Base-by-base conservation (phyloP, 176 grass and related monocot genomes). In the Zizania latifolia region DNA sequence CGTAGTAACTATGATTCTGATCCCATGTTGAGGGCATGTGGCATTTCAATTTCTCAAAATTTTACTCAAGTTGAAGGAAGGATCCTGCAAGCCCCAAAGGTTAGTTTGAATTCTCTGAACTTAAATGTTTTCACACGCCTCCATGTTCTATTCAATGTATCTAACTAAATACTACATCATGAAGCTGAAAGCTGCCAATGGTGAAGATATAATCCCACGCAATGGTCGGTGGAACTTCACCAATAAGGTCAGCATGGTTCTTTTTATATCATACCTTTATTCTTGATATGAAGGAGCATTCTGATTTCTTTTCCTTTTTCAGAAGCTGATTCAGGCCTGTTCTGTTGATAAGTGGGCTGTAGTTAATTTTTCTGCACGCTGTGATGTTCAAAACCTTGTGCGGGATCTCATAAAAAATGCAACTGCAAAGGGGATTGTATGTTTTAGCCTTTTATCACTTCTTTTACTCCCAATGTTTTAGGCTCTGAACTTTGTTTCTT, bases 151-250 rank as follows among this genome's bases (percentile, higher is more conserved):
- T 16, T 10, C 29, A 50, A 80, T 71, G 11, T 10, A 37, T 86
- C 11, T 70, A 75, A 76, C 4, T 35, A 39, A 58, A 35, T 77
- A 10, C 60, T 21, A 51, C 60, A 39, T 72, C 35, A 17, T 72
- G 26, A 78, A 97, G 94, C 61, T 97, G 29, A 97, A 77, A 83
- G 66, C 83, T 8, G 75, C 81, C 19, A 93, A 88, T 14, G 81
- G 84, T 35, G 93, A 93, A 28, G 84, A 93, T 74, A 81, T 98
- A 62, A 23, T 76, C 0, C 21, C 91, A 35, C 75, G 81, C n/a
- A 90, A 83, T 72, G 94, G 94, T 10, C 60, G 84, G 19, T 98
- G 94, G 94, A 93, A 98, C 68, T 91, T 98, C 39, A 89, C 65
- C 23, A 77, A 93, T 23, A 98, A 87, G 86, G 94, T 98, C 58